phyloP scores from a whole-genome alignment of 1,284 basidiomycete genomes.

The Melampsora americana region DNA sequence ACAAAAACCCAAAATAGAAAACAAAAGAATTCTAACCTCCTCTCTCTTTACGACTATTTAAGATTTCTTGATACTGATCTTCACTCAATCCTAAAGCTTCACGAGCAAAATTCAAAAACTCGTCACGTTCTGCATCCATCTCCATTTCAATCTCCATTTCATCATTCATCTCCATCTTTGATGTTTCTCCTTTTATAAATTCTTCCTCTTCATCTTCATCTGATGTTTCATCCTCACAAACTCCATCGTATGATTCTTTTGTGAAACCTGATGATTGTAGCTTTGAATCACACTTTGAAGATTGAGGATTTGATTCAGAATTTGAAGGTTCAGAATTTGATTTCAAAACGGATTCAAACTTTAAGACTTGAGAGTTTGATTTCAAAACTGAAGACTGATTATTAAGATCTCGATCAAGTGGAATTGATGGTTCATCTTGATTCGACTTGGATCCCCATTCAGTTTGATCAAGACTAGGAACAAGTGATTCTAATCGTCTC shows the following conservation, averaged over 20 bases:
- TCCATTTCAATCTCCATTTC: conserved; percentile 61
- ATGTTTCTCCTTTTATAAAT: too few relatives aligned
- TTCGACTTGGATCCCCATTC: conserved; percentile 56
- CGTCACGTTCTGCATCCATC: conserved; percentile 82
- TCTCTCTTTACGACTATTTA: conserved; percentile 68
- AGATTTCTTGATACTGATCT: conserved; percentile 75
- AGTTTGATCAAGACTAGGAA: conserved; percentile 53
- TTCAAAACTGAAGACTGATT: conserved; percentile 17
- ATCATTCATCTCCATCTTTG: conserved; percentile 36
- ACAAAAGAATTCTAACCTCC: conserved; percentile 61
- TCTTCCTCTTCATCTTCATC: conserved; percentile 45
- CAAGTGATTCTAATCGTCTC: conserved; percentile 53
- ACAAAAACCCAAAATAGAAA: too few relatives aligned
- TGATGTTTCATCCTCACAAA: conserved; percentile 38
- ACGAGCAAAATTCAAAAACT: conserved; percentile 86
- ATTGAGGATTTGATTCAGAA: conserved; percentile 7
- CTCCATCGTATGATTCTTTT: conserved; percentile 55
- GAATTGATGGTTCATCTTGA: background rate
- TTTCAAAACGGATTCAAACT: background rate
- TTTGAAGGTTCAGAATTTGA: background rate
- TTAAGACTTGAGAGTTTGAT: background rate
- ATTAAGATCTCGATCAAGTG: background rate
- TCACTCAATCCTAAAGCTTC: conserved; percentile 80
- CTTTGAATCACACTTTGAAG: conserved; percentile 56
- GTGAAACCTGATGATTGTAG: conserved; percentile 22